Evolutionary conservation across 225 moss, liverwort and hornwort genomes (phyloP), one percentile per base, ranked within the genome.

Genomic region (Bryoerythrophyllum caledonicum): DNA sequence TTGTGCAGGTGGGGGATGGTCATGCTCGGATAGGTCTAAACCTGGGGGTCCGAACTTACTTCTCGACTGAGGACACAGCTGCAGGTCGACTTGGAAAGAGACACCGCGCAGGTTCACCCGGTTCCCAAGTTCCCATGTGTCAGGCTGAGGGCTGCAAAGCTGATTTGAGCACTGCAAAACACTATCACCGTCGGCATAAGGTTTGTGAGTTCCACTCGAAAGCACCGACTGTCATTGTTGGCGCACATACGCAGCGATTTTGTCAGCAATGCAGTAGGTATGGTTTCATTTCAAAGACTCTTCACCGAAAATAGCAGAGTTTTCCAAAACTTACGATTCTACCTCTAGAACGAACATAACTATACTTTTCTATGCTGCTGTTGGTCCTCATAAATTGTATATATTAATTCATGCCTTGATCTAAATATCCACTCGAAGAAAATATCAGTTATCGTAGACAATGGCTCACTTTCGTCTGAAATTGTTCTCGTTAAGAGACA

Each of bases 231-330:
- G 94, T 94, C 7, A 85, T 84, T 72, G 91, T 87, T 43, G 92
- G 88, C 10, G 90, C 83, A 38, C 88, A 89, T 34, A 91, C 91
- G 3, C 96, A 96, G 76, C 91, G 96, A 43, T 96, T 96, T 74
- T 96, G 96, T 66, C 96, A 96, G 81, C 96, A 96, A 73, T 96
- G 96, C 80, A 94, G 94, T 84, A 91, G 96, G 96, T 92, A 78
- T 68, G 68, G 12, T 63, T 41, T 58, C 7, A 67, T 60, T 70
- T 38, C 61, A 23, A 44, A 77, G 28, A n/a, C 40, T 54, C 54
- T 67, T 60, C 58, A 23, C 41, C 32, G 48, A 17, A 23, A 15
- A 49, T 6, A 6, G 6, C 70, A n/a, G 27, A 17, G 53, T 14
- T 63, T 51, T 52, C 38, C 51, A 48, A 56, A 43, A 13, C 9